These are phyloP conservation scores for Candida caryicola DNA, from an alignment of 805 yeast species.

Conservation along the genomic window DNA sequence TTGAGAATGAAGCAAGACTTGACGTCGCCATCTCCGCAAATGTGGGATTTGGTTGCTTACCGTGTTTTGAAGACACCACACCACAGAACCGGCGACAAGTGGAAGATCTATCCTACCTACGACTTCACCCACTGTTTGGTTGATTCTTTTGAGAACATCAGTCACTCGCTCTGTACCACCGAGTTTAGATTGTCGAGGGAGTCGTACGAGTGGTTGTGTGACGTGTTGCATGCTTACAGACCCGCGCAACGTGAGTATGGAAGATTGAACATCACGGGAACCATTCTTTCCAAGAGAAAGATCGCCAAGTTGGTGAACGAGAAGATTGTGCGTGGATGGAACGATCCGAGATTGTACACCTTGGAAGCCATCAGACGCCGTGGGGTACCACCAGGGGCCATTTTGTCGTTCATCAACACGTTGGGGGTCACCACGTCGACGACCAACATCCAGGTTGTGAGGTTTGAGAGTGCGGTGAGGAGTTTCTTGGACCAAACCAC, in stretches of 20 bases:
- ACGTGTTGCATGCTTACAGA: constrained; percentile 88
- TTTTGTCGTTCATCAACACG: constrained; percentile 86
- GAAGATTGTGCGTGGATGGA: constrained; percentile 89
- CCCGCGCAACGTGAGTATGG: constrained; percentile 99
- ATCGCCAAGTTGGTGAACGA: constrained; percentile 89
- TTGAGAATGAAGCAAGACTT: constrained; percentile 96
- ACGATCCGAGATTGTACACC: constrained; percentile 95
- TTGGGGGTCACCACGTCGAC: constrained; percentile 95
- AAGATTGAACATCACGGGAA: constrained; percentile 90
- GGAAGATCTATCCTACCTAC: constrained; percentile 98
- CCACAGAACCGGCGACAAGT: constrained; percentile 93
- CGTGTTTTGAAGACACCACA: constrained; percentile 90
- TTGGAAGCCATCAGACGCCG: constrained; percentile 93
- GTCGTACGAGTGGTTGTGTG: constrained; percentile 98
- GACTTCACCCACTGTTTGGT: constrained; percentile 99
- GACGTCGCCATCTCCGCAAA: constrained; percentile 89
- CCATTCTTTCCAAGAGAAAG: constrained; percentile 92
- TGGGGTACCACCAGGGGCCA: constrained; percentile 99
- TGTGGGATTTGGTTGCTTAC: constrained; percentile 99
- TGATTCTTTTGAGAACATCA: constrained; percentile 93
- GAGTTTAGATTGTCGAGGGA: constrained; percentile 91
- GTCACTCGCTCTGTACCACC: constrained; percentile 94
- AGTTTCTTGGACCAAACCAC: constrained; percentile 83
- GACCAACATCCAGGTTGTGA: constrained; percentile 81
- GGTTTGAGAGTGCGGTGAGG: constrained; percentile 90